Percentiles rank a stretch among this genome's conserved stretches.
Conservation (phyloP, 1,284 basidiomycete species). For the Laetiporus sulphureus region DNA sequence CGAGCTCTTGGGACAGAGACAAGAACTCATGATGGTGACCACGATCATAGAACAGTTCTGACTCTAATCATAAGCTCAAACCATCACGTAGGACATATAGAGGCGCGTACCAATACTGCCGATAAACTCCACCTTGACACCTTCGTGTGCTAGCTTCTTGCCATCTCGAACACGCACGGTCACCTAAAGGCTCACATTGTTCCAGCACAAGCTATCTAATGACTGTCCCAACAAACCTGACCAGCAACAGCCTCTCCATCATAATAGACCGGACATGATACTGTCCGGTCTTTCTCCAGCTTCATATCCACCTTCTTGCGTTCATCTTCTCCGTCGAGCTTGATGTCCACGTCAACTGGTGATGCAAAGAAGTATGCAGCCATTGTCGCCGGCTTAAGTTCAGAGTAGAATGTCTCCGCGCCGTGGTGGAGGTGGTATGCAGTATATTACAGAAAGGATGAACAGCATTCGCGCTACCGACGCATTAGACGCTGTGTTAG, state of each 20-base stretch:
- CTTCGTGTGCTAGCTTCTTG: constrained; percentile 93
- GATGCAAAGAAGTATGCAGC: constrained; percentile 90
- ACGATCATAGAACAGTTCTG: constrained; percentile 94
- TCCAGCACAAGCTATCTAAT: neutral
- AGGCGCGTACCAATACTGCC: constrained; percentile 83
- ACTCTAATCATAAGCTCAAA: neutral
- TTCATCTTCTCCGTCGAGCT: constrained; percentile 80
- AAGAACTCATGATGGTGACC: constrained; percentile 98
- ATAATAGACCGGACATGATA: constrained; percentile 90
- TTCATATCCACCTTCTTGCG: constrained; percentile 76
- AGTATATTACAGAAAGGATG: no score
- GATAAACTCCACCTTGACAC: constrained; percentile 96
- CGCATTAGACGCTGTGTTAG: no score
- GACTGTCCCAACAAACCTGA: constrained; percentile 50
- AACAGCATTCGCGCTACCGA: no score
- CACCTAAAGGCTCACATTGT: constrained; percentile 44
- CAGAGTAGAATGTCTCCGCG: no score
- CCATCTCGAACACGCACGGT: constrained; percentile 89
- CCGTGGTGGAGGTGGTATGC: no score
- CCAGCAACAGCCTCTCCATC: constrained; percentile 90
- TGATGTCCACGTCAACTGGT: constrained; percentile 89
- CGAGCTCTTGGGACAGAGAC: constrained; percentile 91
- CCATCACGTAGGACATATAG: neutral
- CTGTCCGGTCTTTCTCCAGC: constrained; percentile 72
- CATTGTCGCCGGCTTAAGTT: no score